These are phyloP conservation scores for Ophiostoma piceae DNA, from an alignment of 2,329 filamentous ascomycete genomes.

Conservation along the genomic window DNA sequence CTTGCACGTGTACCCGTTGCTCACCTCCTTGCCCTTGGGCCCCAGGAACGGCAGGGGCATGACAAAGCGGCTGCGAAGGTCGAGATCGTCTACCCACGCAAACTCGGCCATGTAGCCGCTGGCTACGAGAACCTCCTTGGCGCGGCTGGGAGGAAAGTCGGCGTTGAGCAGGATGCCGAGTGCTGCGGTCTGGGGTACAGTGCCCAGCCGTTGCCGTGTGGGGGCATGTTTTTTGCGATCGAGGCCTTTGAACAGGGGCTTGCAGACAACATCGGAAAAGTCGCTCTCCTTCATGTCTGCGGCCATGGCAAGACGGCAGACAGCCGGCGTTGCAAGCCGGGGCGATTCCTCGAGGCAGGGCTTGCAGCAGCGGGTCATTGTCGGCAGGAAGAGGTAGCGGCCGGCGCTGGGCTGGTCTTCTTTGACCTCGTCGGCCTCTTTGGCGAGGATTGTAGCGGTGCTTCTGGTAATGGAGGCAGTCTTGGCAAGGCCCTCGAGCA, in stretches of 20 bases:
- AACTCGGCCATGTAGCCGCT: conserved; percentile 17
- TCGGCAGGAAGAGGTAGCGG: conserved; percentile 20
- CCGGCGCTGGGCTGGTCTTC: conserved; percentile 15
- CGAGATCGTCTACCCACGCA: conserved; percentile 7
- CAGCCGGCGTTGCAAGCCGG: neutral
- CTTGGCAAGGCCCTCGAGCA: neutral
- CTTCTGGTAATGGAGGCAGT: neutral
- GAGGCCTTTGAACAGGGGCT: neutral
- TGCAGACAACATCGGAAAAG: neutral
- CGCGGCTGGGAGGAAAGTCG: conserved; percentile 1
- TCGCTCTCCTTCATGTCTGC: neutral
- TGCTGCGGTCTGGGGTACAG: conserved; percentile 12
- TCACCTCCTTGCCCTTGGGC: neutral
- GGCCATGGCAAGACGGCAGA: neutral
- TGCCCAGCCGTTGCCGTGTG: neutral
- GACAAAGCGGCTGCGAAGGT: neutral
- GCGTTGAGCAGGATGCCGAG: neutral
- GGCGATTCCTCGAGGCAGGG: conserved; percentile 22
- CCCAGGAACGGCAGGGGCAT: conserved; percentile 20
- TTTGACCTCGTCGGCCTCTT: neutral
- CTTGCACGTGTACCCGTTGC: conserved; percentile 8
- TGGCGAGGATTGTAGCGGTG: too few species aligned
- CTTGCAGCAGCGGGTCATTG: conserved; percentile 22
- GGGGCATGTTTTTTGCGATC: neutral
- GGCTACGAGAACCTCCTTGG: neutral